Conservation (phyloP, 768 basidiomycete genomes). For the Boletus speciosus region DNA sequence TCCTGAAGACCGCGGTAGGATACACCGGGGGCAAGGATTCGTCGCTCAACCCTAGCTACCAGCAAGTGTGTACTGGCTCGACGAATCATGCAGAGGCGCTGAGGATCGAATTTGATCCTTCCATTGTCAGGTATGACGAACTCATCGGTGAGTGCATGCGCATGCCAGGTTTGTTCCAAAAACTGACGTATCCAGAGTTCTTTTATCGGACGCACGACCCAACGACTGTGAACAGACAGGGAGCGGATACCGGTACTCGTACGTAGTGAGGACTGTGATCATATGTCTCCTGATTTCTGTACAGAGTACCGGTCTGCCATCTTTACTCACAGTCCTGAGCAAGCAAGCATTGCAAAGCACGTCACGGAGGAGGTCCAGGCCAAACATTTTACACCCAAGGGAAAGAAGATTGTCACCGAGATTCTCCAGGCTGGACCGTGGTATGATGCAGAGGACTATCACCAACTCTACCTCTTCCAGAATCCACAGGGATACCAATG, state of each 20-base stretch:
- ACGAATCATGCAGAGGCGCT: constrained; percentile 91
- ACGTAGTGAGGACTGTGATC: constrained; percentile 26
- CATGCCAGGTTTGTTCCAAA: too few species aligned
- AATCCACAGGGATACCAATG: constrained; percentile 91
- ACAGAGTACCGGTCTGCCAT: constrained; percentile 93
- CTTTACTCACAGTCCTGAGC: constrained; percentile 74
- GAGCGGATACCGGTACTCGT: constrained; percentile 77
- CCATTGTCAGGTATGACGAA: constrained; percentile 72
- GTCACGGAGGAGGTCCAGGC: constrained; percentile 82
- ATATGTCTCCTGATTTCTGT: not conserved
- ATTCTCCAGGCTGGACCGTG: constrained; percentile 68
- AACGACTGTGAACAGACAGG: constrained; percentile 78
- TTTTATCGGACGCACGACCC: constrained; percentile 96
- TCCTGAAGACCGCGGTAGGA: constrained; percentile 71
- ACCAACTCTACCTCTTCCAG: constrained; percentile 75
- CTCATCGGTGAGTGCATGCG: constrained; percentile 67
- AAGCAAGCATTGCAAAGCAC: constrained; percentile 64
- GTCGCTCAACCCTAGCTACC: constrained; percentile 60
- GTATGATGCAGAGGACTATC: constrained; percentile 83
- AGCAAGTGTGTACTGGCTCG: constrained; percentile 69
- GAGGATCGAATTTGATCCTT: constrained; percentile 82
- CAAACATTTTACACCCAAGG: constrained; percentile 74
- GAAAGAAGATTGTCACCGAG: constrained; percentile 73
- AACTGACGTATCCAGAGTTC: constrained; percentile 54
- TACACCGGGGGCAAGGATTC: constrained; percentile 70